Evolutionary conservation across 768 basidiomycete species (phyloP), one percentile per base, ranked within the genome.

Genomic region (Hygrophoropsis aurantiaca): DNA sequence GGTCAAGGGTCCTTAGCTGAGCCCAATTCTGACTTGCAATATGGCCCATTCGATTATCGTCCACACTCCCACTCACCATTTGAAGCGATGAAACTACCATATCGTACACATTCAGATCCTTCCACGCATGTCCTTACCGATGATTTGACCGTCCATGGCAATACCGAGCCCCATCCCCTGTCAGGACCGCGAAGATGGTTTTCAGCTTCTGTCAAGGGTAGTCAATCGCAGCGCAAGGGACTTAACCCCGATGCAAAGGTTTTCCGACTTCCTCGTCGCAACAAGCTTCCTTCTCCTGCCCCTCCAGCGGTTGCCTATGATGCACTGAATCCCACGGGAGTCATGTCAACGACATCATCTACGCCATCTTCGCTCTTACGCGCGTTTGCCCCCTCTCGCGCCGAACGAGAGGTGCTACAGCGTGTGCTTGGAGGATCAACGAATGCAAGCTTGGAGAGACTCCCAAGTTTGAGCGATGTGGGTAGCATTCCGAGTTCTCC

Each of bases 181-280:
- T 62, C 61, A 15, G 63, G 71, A 40, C 66, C 71, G 30, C 67
- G 74, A 27, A 71, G 77, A 33, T 79, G 77, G 78, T 76, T 75
- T 59, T 72, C 72, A 39, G 53, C 67, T 20, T 61, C 69, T 39
- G 64, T 61, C 42, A 73, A 71, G 42, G 74, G 74, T 46, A 80
- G 74, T 59, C 68, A 76, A 47, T 30, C 27, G 7, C 27, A 30
- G 27, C 81, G 73, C 70, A 86, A 79, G 59, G 81, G 84, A 6
- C 75, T 93, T 49, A 93, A 93, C 65, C 90, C 90, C 2, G 87
- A 86, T 64, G 90, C 90, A 44, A 90, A 91, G 60, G 89, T 82
- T 46, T 93, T 93, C 71, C 83, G 74, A 58, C 71, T 87, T 41
- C 66, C 71, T 27, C 68, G 58, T 47, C 47, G 52, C 24, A 46